Conservation (phyloP, 768 basidiomycete genomes). For the Lactifluus pinguis region DNA sequence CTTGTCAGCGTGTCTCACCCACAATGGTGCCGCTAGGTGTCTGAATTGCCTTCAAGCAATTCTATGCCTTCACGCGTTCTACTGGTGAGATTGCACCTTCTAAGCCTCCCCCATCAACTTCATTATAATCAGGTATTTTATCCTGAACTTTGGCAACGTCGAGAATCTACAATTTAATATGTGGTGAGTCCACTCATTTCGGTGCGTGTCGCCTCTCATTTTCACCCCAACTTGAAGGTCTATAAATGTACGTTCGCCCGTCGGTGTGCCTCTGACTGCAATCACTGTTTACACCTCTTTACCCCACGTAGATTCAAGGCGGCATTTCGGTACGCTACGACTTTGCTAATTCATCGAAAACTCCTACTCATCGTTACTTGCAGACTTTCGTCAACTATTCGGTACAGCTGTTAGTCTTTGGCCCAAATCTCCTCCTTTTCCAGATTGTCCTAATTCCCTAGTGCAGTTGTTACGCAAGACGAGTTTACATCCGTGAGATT, state of each 20-base stretch:
- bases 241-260: constrained; percentile 19
- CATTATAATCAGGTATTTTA: constrained; percentile 32
- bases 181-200: constrained; percentile 29
- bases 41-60: constrained; percentile 38
- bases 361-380: no score
- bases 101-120: no score
- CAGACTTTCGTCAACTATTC: not conserved
- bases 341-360: not conserved
- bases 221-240: constrained; percentile 3
- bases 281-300: not conserved
- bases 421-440: not conserved
- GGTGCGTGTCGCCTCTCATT: not conserved
- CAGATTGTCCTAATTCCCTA: not conserved
- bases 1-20: not conserved
- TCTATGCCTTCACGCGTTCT: constrained; percentile 37
- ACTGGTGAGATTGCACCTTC: constrained; percentile 30
- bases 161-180: constrained; percentile 30
- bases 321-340: not conserved
- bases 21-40: constrained; percentile 22
- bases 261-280: constrained; percentile 17
- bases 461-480: constrained; percentile 1
- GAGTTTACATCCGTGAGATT: not conserved
- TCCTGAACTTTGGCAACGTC: constrained; percentile 35
- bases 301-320: not conserved
- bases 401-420: not conserved